Evolutionary conservation across 495 filamentous ascomycete genomes (phyloP), one percentile per base, ranked within the genome.

Genomic region (Pyronema omphalodes): DNA sequence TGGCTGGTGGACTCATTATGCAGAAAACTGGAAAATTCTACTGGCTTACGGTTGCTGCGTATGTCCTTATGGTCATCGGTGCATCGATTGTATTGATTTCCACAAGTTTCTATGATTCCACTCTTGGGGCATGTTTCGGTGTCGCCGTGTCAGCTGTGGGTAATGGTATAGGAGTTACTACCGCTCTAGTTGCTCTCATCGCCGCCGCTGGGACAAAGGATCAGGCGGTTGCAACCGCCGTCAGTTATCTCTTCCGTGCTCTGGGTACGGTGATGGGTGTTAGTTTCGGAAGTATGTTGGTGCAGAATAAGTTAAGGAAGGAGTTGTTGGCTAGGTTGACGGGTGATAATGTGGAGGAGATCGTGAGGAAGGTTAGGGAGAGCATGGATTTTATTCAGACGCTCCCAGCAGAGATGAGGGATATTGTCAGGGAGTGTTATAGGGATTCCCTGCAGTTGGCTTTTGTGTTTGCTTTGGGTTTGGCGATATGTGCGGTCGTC

Each of bases 181-280:
- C 79, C 0, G 79, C 83, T 0, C 71, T 93, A 52, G 65, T 73
- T 37, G 69, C 67, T 35, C 53, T 74, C 58, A 81, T 93, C 59
- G 78, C 84, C 34, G 88, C 88, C 59, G 74, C 81, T 0, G 67
- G 73, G 7, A 71, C 68, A 0, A 73, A 75, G 39, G 84, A 91
- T 57, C 79, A 85, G 55, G 86, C 86, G 0, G 74, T 93, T 3
- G 81, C 80, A 3, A 88, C 85, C 9, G 87, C 87, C 1, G 88
- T 84, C 65, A 84, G 79, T 1, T 94, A 93, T 65, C 75, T 93
- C 1, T 94, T 94, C 73, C 80, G 87, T 3, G 81, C 82, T 4
- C 70, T 93, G 8, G 87, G 87, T n/a, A 80, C 77, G 3, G 80
- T 86, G 7, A 73, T 84, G 15, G 84, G 86, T 7, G 66, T 93